Conservation (phyloP, 768 basidiomycete genomes). For the Boletellus sp. region DNA sequence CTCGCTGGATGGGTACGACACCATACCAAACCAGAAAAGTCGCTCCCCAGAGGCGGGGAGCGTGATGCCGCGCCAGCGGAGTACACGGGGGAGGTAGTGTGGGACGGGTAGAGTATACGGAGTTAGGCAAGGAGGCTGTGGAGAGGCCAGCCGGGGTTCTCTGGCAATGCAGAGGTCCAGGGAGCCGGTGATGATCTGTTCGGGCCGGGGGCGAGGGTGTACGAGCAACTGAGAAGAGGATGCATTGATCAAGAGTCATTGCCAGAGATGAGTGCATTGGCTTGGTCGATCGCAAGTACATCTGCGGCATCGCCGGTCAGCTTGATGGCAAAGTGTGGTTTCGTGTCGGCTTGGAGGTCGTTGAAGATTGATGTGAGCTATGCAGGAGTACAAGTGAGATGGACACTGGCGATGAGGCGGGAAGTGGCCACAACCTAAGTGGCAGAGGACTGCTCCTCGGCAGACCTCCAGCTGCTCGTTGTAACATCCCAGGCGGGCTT, state of each 20-base stretch:
- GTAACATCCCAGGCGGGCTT: slow-evolving; percentile 89
- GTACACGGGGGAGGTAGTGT: slow-evolving; percentile 51
- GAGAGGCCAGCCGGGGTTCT: slow-evolving; percentile 87
- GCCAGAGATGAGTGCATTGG: slow-evolving; percentile 52
- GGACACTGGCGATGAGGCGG: not conserved
- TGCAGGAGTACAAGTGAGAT: not conserved
- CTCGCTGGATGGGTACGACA: slow-evolving; percentile 28
- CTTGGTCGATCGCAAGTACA: slow-evolving; percentile 55
- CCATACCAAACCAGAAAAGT: slow-evolving; percentile 54
- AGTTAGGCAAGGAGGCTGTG: slow-evolving; percentile 90
- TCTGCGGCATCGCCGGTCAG: slow-evolving; percentile 34
- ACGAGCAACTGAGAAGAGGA: not conserved
- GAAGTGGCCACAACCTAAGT: slow-evolving; percentile 38
- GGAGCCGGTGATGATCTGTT: slow-evolving; percentile 57
- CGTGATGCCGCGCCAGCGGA: slow-evolving; percentile 76
- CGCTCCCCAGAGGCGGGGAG: slow-evolving; percentile 33
- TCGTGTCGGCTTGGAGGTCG: slow-evolving; percentile 40
- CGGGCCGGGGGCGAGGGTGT: slow-evolving; percentile 17
- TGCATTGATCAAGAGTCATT: slow-evolving; percentile 42
- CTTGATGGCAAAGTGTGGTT: slow-evolving; percentile 60
- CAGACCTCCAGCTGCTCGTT: slow-evolving; percentile 54
- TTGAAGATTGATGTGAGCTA: slow-evolving; percentile 54
- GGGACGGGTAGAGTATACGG: slow-evolving; percentile 50
- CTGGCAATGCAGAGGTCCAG: slow-evolving; percentile 71
- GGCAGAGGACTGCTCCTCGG: slow-evolving; percentile 40